Percentiles rank a stretch among this genome's conserved stretches.
Conservation (phyloP, 2,329 filamentous ascomycete species). For the Stemphylium lycopersici region DNA sequence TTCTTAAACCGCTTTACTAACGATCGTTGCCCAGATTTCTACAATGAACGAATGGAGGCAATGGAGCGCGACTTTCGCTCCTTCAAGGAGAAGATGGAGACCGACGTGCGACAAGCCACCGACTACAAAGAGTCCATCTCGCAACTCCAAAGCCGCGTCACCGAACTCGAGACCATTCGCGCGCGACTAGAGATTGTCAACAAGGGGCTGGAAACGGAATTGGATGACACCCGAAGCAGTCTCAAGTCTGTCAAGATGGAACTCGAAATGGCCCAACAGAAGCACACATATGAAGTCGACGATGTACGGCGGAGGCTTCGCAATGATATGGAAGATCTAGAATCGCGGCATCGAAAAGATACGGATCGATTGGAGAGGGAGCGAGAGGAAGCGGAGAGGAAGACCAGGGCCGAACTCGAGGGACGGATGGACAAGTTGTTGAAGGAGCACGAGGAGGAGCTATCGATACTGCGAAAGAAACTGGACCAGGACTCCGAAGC, state of each 20-base stretch:
- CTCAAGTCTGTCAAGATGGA: slow-evolving; percentile 56
- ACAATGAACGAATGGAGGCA: slow-evolving; percentile 75
- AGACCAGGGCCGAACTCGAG: slow-evolving; percentile 51
- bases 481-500: slow-evolving; percentile 71
- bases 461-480: slow-evolving; percentile 68
- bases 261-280: slow-evolving; percentile 59
- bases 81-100: slow-evolving; percentile 74
- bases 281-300: slow-evolving; percentile 59
- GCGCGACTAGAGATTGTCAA: slow-evolving; percentile 60
- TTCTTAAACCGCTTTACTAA: slow-evolving; percentile 80
- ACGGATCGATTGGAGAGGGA: slow-evolving; percentile 61
- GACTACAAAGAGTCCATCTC: slow-evolving; percentile 76
- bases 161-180: slow-evolving; percentile 62
- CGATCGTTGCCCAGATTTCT: slow-evolving; percentile 72
- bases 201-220: slow-evolving; percentile 67
- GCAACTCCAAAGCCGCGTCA: slow-evolving; percentile 72
- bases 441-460: slow-evolving; percentile 69
- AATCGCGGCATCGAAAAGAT: slow-evolving; percentile 62
- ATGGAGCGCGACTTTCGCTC: slow-evolving; percentile 76
- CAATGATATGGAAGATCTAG: slow-evolving; percentile 62
- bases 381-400: slow-evolving; percentile 54
- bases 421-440: slow-evolving; percentile 64
- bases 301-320: slow-evolving; percentile 60
- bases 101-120: slow-evolving; percentile 70
- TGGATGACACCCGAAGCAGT: slow-evolving; percentile 66